Percentiles rank a stretch among this genome's conserved stretches.
These are phyloP conservation scores for Phytophthora sp. DNA, from an alignment of 352 stramenopile species.

Conservation along the genomic window DNA sequence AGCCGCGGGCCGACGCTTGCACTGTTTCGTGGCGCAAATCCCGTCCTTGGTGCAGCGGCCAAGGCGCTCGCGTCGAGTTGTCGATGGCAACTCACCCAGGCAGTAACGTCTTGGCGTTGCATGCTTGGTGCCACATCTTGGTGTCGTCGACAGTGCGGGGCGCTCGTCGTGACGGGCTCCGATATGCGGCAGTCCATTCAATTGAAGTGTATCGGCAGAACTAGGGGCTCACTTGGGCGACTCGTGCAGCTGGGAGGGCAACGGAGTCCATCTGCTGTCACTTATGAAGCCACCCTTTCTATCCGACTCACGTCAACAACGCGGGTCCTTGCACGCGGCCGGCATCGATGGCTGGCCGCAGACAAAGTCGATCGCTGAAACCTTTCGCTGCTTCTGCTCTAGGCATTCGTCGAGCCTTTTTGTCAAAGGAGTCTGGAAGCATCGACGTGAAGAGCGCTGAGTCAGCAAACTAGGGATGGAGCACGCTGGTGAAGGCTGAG, in stretches of 20 bases:
- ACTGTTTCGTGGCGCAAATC: constrained; percentile 23
- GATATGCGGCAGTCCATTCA: constrained; percentile 9
- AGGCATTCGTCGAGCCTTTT: constrained; percentile 1
- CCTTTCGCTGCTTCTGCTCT: too few species aligned
- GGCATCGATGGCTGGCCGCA: neutral
- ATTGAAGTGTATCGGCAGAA: constrained; percentile 3
- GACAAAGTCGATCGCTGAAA: too few species aligned
- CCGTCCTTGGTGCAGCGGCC: constrained; percentile 8
- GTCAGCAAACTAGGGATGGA: constrained; percentile 11
- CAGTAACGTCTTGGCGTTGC: constrained; percentile 22
- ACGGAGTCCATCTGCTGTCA: constrained; percentile 3
- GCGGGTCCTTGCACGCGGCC: neutral
- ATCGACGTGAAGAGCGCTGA: neutral
- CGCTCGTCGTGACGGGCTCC: constrained; percentile 14
- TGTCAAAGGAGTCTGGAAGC: neutral
- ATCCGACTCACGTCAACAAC: constrained; percentile 16
- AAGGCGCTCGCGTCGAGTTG: constrained; percentile 7
- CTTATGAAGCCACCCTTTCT: constrained; percentile 5
- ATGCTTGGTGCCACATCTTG: constrained; percentile 20
- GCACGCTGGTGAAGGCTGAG: too few species aligned
- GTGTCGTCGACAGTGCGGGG: neutral
- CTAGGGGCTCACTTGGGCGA: constrained; percentile 5
- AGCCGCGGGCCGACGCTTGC: neutral
- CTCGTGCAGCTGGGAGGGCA: constrained; percentile 11
- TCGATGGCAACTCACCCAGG: constrained; percentile 13